Percentiles rank a stretch among this genome's conserved stretches.
Conservation (phyloP, 768 basidiomycete genomes). For the Suillus spraguei region DNA sequence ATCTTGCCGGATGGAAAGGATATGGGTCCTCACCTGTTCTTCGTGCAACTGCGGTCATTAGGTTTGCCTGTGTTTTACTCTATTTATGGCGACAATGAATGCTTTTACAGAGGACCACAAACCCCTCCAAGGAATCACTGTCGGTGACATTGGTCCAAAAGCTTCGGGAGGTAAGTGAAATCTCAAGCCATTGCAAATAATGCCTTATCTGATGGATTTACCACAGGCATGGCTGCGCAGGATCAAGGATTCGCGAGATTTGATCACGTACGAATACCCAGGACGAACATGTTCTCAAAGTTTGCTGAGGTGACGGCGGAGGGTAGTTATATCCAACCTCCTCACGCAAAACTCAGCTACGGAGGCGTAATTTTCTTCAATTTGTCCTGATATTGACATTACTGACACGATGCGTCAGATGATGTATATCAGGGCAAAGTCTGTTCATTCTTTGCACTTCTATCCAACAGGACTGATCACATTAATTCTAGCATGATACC, state of each 20-base stretch:
- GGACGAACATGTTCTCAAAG: slow-evolving; percentile 72
- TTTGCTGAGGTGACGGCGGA: slow-evolving; percentile 71
- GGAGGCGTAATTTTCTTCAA: slow-evolving; percentile 56
- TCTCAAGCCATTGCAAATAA: not conserved
- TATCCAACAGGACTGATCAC: not conserved
- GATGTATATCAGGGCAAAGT: slow-evolving; percentile 73
- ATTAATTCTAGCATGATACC: slow-evolving; percentile 57
- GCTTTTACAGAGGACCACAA: slow-evolving; percentile 54
- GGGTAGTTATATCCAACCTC: slow-evolving; percentile 64
- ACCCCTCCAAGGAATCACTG: slow-evolving; percentile 57
- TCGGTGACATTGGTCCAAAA: slow-evolving; percentile 66
- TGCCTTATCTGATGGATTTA: not conserved
- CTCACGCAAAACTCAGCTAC: slow-evolving; percentile 75
- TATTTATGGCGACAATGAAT: slow-evolving; percentile 7
- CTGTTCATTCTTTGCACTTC: slow-evolving; percentile 1
- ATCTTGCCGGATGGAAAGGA: slow-evolving; percentile 62
- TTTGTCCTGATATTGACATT: not conserved
- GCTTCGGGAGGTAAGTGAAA: slow-evolving; percentile 33
- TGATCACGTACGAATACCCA: slow-evolving; percentile 64
- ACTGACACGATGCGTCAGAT: slow-evolving; percentile 45
- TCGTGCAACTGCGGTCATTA: slow-evolving; percentile 66
- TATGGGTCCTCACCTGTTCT: slow-evolving; percentile 74
- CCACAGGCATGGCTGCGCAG: slow-evolving; percentile 49
- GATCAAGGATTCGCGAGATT: slow-evolving; percentile 77
- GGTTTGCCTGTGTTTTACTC: slow-evolving; percentile 38